Base-by-base conservation (phyloP, 768 basidiomycete species). In the Lentinula sp. region DNA sequence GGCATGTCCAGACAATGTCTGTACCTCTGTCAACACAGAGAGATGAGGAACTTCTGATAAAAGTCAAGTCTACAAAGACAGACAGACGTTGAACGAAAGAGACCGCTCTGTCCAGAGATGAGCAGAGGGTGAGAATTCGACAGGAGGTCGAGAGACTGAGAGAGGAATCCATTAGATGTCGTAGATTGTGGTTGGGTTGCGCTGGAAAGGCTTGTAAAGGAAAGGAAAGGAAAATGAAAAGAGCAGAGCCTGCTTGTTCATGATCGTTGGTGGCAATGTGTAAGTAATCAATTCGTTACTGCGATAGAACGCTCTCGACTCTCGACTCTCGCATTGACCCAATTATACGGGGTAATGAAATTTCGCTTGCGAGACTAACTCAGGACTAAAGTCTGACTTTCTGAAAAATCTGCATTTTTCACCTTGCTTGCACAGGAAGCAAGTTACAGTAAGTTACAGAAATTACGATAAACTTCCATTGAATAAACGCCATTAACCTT, bases 51-150 rank as follows among this genome's bases (percentile, higher is more conserved):
- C 13, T 45, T 35, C 37, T 45, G 54, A 49, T 55, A 55, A 49
- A 60, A 39, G 18, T 23, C 20, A 20, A 48, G 16, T 48, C 46
- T 23, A 48, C 50, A 46, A 39, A 62, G 60, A 59, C 33, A 57
- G 58, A 68, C 71, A 51, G 66, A 74, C 74, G 70, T 57, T 69
- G 58, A 56, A 76, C 67, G 63, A 76, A 66, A 13, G 60, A 41
- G 41, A 70, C 59, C 6, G 74, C 74, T 45, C 67, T 65, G 9
- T 68, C 61, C 33, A 72, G 55, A 3, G 71, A 68, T 1, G 75
- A 59, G 6, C 73, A 70, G 7, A 77, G 60, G 45, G 68, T 66
- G 13, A 77, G 68, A 20, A 77, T 76, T 20, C 75, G 71, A 61
- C 72, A 77, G 3, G 72, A 67, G 0, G 60, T 46, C n/a, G 67